These are phyloP conservation scores for Aspergillus floridensis DNA, from an alignment of 2,329 filamentous ascomycete species.

Conservation along the genomic window DNA sequence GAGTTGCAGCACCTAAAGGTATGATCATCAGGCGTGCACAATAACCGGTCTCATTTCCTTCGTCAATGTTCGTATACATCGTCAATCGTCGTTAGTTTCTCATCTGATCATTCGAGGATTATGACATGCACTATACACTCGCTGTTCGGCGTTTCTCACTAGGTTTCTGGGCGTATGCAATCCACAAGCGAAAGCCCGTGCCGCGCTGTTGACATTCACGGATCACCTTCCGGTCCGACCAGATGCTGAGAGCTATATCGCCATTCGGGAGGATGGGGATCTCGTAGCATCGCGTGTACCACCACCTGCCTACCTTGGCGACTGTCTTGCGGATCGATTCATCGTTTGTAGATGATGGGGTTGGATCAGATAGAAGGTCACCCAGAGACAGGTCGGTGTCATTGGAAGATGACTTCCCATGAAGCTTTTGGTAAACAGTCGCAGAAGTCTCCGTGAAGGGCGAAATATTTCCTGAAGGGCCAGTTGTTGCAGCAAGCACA, in stretches of 20 bases:
- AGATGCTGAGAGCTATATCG: constrained; percentile 64
- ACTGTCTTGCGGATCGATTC: constrained; percentile 91
- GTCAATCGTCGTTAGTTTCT: constrained; percentile 6
- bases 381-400: constrained; percentile 52
- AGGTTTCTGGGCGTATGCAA: constrained; percentile 86
- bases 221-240: constrained; percentile 71
- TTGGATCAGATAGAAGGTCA: constrained; percentile 70
- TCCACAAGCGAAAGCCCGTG: constrained; percentile 84
- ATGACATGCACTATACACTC: constrained; percentile 33
- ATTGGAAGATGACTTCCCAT: constrained; percentile 35
- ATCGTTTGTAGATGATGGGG: constrained; percentile 68
- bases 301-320: constrained; percentile 88
- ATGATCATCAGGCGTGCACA: background rate
- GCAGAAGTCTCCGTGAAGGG: constrained; percentile 24
- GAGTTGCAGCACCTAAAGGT: background rate
- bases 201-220: constrained; percentile 82
- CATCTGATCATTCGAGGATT: background rate
- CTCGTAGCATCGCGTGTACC: constrained; percentile 94
- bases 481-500: constrained; percentile 26
- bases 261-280: constrained; percentile 54
- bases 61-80: constrained; percentile 7
- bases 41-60: background rate
- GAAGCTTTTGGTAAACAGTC: constrained; percentile 15
- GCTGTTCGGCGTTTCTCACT: constrained; percentile 46
- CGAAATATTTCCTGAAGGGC: constrained; percentile 25